Conservation (phyloP, 2,329 filamentous ascomycete species). For the Penicillium nordicum region DNA sequence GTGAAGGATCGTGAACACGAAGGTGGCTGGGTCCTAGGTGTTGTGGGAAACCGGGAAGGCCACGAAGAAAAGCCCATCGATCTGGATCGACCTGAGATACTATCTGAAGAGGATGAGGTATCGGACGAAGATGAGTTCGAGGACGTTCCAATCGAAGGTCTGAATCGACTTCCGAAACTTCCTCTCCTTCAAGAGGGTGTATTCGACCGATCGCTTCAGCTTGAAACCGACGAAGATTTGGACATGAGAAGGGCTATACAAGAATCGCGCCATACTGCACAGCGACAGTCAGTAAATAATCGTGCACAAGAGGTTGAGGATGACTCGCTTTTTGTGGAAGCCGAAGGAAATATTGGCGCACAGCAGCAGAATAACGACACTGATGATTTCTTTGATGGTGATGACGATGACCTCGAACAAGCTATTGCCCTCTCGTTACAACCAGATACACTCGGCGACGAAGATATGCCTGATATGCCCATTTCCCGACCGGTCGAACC, state of each 20-base stretch:
- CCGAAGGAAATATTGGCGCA: slow-evolving; percentile 39
- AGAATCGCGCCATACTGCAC: slow-evolving; percentile 32
- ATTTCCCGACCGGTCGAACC: slow-evolving; percentile 49
- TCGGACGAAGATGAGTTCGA: slow-evolving; percentile 77
- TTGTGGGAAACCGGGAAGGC: slow-evolving; percentile 80
- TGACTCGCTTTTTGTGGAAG: slow-evolving; percentile 56
- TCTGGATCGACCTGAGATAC: slow-evolving; percentile 61
- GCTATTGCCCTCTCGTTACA: slow-evolving; percentile 84
- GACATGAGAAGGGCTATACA: slow-evolving; percentile 49
- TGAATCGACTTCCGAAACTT: slow-evolving; percentile 75
- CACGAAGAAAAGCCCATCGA: slow-evolving; percentile 86
- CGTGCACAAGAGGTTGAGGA: slow-evolving; percentile 36
- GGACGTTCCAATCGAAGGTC: slow-evolving; percentile 84
- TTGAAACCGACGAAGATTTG: slow-evolving; percentile 33
- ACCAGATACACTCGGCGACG: slow-evolving; percentile 41
- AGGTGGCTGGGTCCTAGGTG: slow-evolving; percentile 91
- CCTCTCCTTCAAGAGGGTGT: slow-evolving; percentile 39
- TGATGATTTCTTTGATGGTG: slow-evolving; percentile 58
- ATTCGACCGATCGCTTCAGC: slow-evolving; percentile 36
- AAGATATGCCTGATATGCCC: slow-evolving; percentile 33
- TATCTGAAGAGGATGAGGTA: slow-evolving; percentile 58
- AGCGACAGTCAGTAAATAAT: neutral
- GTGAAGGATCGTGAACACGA: slow-evolving; percentile 95
- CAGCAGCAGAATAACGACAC: slow-evolving; percentile 28
- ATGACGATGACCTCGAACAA: slow-evolving; percentile 72